Conservation (phyloP, 768 basidiomycete species). For the Mycena maculata region DNA sequence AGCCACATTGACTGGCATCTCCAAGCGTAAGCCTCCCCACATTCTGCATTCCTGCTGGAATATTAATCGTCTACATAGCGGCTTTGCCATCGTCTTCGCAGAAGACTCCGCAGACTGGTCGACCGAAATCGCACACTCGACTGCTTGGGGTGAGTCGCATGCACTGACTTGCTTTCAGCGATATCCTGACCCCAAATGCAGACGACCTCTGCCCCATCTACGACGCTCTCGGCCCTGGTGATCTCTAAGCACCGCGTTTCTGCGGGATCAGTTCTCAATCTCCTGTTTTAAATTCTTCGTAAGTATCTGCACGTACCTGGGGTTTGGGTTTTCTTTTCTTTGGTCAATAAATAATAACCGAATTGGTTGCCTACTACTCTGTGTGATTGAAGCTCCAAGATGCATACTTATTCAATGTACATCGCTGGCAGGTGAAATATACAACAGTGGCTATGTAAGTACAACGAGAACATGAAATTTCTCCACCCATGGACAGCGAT, state of each 20-base stretch:
- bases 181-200: constrained; percentile 41
- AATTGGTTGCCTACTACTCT: too few relatives aligned
- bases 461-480: too few relatives aligned
- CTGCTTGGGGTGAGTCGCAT: constrained; percentile 2
- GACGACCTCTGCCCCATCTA: constrained; percentile 51
- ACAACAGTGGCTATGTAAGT: too few relatives aligned
- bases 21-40: constrained; percentile 43
- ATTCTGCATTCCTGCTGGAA: constrained; percentile 30
- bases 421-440: too few relatives aligned
- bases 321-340: too few relatives aligned
- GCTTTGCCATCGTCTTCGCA: constrained; percentile 38
- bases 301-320: too few relatives aligned
- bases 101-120: constrained; percentile 49
- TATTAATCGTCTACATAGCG: constrained; percentile 26
- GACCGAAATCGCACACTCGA: constrained; percentile 28
- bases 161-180: background rate
- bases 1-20: constrained; percentile 61
- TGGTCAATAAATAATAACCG: too few relatives aligned
- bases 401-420: too few relatives aligned
- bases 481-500: too few relatives aligned
- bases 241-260: constrained; percentile 16
- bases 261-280: too few relatives aligned
- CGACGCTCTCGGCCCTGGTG: constrained; percentile 7
- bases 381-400: too few relatives aligned
- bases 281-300: too few relatives aligned